These are phyloP conservation scores for Penicillium corylophilum DNA, from an alignment of 2,329 filamentous ascomycete species.

Conservation along the genomic window DNA sequence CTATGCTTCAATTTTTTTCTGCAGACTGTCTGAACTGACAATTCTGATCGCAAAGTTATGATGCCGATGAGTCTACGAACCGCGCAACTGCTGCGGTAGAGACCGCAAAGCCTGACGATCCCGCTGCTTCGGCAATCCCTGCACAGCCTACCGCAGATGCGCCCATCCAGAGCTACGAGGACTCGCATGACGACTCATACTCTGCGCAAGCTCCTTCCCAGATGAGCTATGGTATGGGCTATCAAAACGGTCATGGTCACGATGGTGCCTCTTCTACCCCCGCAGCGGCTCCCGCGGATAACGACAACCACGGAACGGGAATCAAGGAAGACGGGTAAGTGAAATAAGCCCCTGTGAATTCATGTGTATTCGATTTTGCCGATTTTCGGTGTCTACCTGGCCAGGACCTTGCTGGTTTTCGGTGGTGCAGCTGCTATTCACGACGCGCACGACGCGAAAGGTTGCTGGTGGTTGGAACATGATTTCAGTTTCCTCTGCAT, in stretches of 20 bases:
- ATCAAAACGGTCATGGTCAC: constrained; percentile 28
- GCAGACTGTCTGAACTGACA: constrained; percentile 8
- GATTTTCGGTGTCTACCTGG: constrained; percentile 8
- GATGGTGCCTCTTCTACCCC: constrained; percentile 25
- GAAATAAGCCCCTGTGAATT: constrained; percentile 16
- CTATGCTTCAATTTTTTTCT: background rate
- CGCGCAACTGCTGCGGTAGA: constrained; percentile 30
- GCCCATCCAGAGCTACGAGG: constrained; percentile 33
- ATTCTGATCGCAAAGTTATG: constrained; percentile 54
- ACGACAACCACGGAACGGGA: constrained; percentile 41
- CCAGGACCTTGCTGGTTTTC: constrained; percentile 9
- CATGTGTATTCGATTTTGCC: constrained; percentile 12
- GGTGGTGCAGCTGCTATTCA: constrained; percentile 20
- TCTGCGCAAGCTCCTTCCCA: constrained; percentile 22
- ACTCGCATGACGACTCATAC: constrained; percentile 29
- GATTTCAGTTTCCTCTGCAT: background rate
- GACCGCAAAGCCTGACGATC: constrained; percentile 41
- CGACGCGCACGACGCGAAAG: constrained; percentile 11
- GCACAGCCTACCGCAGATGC: constrained; percentile 33
- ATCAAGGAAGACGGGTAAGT: constrained; percentile 95
- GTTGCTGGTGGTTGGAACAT: constrained; percentile 5
- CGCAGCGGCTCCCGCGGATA: constrained; percentile 25
- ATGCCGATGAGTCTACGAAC: constrained; percentile 60
- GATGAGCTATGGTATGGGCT: constrained; percentile 22
- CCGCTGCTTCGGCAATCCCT: constrained; percentile 30